These are phyloP conservation scores for Guillardia theta DNA, from an alignment of 78 protist species.

Conservation along the genomic window DNA sequence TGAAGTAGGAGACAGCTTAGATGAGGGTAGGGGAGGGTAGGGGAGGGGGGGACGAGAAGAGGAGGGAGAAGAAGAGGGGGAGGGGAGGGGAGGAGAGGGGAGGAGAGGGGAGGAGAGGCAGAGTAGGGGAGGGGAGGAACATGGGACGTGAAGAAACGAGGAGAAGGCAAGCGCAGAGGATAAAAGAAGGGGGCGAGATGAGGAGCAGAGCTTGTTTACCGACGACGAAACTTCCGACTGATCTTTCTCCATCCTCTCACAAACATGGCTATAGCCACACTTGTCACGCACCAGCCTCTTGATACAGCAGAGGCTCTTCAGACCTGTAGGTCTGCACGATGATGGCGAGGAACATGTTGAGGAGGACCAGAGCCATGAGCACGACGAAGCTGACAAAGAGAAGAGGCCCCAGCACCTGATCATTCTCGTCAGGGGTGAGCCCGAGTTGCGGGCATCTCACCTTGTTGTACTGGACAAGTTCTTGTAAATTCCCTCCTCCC, in stretches of 20 bases:
- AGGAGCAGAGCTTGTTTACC: neutral
- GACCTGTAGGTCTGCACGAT: neutral
- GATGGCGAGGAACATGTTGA: conserved; percentile 31
- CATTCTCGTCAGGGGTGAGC: too few species aligned
- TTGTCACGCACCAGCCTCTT: neutral
- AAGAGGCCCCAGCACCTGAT: neutral
- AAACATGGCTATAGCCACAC: neutral
- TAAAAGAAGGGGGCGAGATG: neutral
- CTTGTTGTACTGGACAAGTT: neutral
- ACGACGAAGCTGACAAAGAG: neutral
- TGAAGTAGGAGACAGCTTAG: neutral
- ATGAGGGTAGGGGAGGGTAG: neutral
- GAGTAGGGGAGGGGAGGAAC: neutral
- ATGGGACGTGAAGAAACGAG: neutral
- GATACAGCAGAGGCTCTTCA: neutral
- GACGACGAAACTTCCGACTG: neutral
- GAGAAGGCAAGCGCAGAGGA: neutral
- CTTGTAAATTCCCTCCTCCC: neutral
- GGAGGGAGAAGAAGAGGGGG: neutral
- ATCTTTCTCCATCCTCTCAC: neutral
- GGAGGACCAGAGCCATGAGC: neutral
- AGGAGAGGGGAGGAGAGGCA: neutral
- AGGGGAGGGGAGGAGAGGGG: neutral
- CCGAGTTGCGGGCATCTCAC: too few species aligned
- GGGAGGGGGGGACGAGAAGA: neutral